Evolutionary conservation across 257 asterid species (phyloP), one percentile per base, ranked within the genome.

Genomic region (Dorcoceras hygrometricum): DNA sequence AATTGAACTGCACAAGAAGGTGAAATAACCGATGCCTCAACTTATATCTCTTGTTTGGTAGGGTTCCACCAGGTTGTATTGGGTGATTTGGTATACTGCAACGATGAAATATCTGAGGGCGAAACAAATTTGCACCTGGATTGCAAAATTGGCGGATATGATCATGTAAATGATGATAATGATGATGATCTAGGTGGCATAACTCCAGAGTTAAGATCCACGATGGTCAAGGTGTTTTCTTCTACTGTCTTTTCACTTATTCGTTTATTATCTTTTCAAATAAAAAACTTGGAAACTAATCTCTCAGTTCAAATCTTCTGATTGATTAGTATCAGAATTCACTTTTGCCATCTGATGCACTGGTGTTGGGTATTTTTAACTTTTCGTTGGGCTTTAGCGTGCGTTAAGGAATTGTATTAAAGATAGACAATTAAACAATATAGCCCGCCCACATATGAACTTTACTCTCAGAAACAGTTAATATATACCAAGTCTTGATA

Each of bases 51-150:
- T 77, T 68, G 62, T 61, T 74, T 75, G 78, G 74, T 67, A 92
- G 98, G 96, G 71, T 48, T 78, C 77, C 79, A 80, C 71, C 79
- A 79, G 71, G 87, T 86, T 74, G 89, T 81, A 66, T 53, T 83
- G 84, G 99, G 99, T 68, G 99, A 93, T 78, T 80, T 93, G 81
- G 99, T 89, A 34, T 88, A 78, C 82, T 79, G 90, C 84, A 88
- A 90, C 62, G 92, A 90, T 43, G 81, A 77, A 71, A 77, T 64
- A 43, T 58, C 63, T 36, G 81, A 54, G 66, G 77, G 70, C 48
- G 87, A 81, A 78, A 69, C 60, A 16, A 20, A 59, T 25, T 67
- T 77, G 57, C 34, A 64, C 74, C 71, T 78, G 77, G 94, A 84
- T 61, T 70, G 66, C 19, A 82, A 82, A 77, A 83, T 73, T 67